Conservation (phyloP, 2,329 filamentous ascomycete species). For the Knoxdaviesia capensis region DNA sequence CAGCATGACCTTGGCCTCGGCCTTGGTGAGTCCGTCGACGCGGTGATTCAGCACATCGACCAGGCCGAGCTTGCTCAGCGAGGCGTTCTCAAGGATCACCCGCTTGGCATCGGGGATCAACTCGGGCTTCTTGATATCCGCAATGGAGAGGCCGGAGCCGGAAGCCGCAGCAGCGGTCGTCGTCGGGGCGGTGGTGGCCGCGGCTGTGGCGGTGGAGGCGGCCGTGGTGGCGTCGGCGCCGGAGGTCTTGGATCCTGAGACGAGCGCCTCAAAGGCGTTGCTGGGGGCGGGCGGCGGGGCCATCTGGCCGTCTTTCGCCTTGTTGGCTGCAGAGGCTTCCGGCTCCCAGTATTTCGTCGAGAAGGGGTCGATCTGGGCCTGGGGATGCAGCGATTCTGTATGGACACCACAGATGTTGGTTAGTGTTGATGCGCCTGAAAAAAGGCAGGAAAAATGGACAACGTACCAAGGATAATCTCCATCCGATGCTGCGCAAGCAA, state of each 20-base stretch:
- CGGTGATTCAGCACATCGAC: conserved; percentile 19
- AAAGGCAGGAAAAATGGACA: background rate
- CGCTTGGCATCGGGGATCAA: conserved; percentile 20
- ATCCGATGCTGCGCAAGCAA: conserved; percentile 44
- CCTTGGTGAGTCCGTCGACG: conserved; percentile 16
- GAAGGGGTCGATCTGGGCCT: conserved; percentile 55
- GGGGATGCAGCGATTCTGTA: conserved; percentile 26
- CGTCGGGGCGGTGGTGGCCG: conserved; percentile 2
- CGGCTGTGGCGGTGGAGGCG: background rate
- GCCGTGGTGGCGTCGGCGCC: conserved; percentile 1
- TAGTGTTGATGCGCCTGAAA: conserved; percentile 2
- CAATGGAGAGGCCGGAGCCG: conserved; percentile 14
- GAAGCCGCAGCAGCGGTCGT: conserved; percentile 4
- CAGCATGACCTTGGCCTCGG: conserved; percentile 21
- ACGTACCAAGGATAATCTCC: conserved; percentile 52
- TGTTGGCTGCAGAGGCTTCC: conserved; percentile 9
- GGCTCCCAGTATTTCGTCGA: conserved; percentile 60
- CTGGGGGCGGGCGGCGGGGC: conserved; percentile 10
- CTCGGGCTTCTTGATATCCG: conserved; percentile 10
- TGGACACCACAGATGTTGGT: conserved; percentile 10
- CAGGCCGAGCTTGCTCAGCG: conserved; percentile 19
- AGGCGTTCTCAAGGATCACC: conserved; percentile 18
- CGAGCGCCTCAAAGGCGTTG: conserved; percentile 17
- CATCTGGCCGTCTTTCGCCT: background rate
- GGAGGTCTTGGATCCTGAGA: background rate